These are phyloP conservation scores for Hypomyces rosellus DNA, from an alignment of 2,329 filamentous ascomycete genomes.

Conservation along the genomic window DNA sequence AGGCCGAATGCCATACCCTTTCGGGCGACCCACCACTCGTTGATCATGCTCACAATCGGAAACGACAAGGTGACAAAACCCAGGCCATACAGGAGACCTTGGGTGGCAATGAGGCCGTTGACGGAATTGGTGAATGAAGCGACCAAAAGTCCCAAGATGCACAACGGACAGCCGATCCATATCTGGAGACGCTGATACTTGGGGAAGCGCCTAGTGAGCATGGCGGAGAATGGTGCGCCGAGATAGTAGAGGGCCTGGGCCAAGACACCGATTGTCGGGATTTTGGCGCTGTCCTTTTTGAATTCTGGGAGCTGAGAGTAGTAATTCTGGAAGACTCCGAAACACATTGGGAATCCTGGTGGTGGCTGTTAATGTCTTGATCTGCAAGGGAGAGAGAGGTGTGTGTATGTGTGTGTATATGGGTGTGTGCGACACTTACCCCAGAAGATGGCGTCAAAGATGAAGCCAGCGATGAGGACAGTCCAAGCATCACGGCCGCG, in stretches of 20 bases:
- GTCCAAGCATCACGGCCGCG: constrained; percentile 18
- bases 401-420: too few species aligned
- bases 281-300: constrained; percentile 13
- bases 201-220: constrained; percentile 17
- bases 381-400: neutral
- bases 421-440: constrained; percentile 3
- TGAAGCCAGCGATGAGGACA: constrained; percentile 17
- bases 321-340: constrained; percentile 24
- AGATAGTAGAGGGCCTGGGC: constrained; percentile 21
- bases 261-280: constrained; percentile 22
- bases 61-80: constrained; percentile 33
- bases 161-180: constrained; percentile 33
- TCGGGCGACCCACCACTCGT: constrained; percentile 32
- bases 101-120: constrained; percentile 31
- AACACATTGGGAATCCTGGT: constrained; percentile 18
- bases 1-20: constrained; percentile 33
- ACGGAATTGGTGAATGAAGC: constrained; percentile 29
- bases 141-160: constrained; percentile 28
- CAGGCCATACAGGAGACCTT: constrained; percentile 33
- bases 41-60: constrained; percentile 33
- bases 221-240: constrained; percentile 20
- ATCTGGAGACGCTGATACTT: constrained; percentile 26
- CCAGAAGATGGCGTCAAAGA: constrained; percentile 21
- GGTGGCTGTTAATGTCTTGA: constrained; percentile 7
- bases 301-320: constrained; percentile 22